Conservation (phyloP, 2,329 filamentous ascomycete species). For the Penicillium sp. region DNA sequence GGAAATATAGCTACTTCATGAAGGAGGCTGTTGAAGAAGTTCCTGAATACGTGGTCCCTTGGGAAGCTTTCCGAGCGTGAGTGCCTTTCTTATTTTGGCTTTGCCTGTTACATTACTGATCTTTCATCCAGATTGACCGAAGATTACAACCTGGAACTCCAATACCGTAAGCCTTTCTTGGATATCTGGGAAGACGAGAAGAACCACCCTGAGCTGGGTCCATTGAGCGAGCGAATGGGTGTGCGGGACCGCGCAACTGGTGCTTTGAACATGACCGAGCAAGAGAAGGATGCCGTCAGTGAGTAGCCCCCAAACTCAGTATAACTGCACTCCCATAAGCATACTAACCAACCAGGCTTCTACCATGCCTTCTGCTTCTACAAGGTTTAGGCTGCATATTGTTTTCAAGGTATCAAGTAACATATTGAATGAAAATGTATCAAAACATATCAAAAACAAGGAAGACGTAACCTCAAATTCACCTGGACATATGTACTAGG, state of each 20-base stretch:
- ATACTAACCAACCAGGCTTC: slow-evolving; percentile 54
- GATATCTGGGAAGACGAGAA: slow-evolving; percentile 94
- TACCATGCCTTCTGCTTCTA: slow-evolving; percentile 97
- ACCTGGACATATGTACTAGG: too few relatives aligned
- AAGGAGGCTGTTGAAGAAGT: slow-evolving; percentile 95
- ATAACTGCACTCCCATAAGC: slow-evolving; percentile 8
- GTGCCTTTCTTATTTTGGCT: slow-evolving; percentile 13
- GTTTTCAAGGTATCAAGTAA: too few relatives aligned
- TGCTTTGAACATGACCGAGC: slow-evolving; percentile 70
- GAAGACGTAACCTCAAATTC: too few relatives aligned
- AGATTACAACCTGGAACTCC: slow-evolving; percentile 93
- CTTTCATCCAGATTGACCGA: slow-evolving; percentile 65
- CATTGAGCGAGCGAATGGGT: slow-evolving; percentile 92
- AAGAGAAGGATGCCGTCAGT: slow-evolving; percentile 89
- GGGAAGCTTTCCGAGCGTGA: slow-evolving; percentile 89
- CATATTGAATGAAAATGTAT: background rate
- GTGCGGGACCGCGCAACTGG: slow-evolving; percentile 73
- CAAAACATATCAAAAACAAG: too few relatives aligned
- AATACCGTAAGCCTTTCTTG: slow-evolving; percentile 87
- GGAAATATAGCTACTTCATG: slow-evolving; percentile 97
- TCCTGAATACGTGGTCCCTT: slow-evolving; percentile 96
- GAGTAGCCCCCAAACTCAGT: slow-evolving; percentile 24
- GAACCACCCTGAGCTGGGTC: slow-evolving; percentile 76
- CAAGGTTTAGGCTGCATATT: slow-evolving; percentile 66
- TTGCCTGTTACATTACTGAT: slow-evolving; percentile 9